Conservation (phyloP, 176 grass and related monocot genomes). For the Canna indica region DNA sequence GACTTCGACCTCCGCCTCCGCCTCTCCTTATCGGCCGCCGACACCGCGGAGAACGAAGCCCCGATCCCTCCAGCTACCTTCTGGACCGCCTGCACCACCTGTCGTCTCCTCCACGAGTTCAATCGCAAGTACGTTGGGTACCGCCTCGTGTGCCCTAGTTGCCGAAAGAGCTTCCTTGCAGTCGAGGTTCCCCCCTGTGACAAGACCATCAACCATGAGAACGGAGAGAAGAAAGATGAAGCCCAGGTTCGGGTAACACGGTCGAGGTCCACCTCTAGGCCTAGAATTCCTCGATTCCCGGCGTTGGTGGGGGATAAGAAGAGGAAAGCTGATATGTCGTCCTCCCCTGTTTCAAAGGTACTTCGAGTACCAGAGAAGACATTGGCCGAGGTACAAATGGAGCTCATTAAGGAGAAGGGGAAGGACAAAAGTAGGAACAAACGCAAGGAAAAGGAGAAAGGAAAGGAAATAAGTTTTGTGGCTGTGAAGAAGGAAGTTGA, state of each 20-base stretch:
- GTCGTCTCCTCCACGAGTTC: slow-evolving; percentile 82
- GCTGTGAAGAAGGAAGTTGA: slow-evolving; percentile 15
- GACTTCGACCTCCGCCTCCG: slow-evolving; percentile 11
- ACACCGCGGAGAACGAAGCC: neutral
- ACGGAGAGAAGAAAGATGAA: neutral
- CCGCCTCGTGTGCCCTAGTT: slow-evolving; percentile 74
- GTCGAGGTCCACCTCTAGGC: slow-evolving; percentile 11
- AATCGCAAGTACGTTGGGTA: slow-evolving; percentile 66
- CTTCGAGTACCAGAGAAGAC: slow-evolving; percentile 45
- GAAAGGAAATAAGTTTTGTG: slow-evolving; percentile 8
- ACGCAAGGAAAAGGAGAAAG: slow-evolving; percentile 24
- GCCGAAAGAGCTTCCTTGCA: slow-evolving; percentile 73
- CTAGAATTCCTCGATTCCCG: slow-evolving; percentile 12
- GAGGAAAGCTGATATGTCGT: slow-evolving; percentile 2
- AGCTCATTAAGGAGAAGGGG: slow-evolving; percentile 37
- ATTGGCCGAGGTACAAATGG: slow-evolving; percentile 64
- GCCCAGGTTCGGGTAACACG: neutral
- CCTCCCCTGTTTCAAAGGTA: slow-evolving; percentile 22
- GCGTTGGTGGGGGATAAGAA: slow-evolving; percentile 8
- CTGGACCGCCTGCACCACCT: slow-evolving; percentile 79
- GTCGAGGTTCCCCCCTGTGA: slow-evolving; percentile 44
- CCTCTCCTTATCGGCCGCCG: neutral
- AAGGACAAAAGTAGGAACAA: slow-evolving; percentile 27
- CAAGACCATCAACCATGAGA: neutral
- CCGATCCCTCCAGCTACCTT: slow-evolving; percentile 28